Evolutionary conservation across 1,139 yeast genomes (phyloP).

Genomic region (Blastobotrys ciferrii): DNA sequence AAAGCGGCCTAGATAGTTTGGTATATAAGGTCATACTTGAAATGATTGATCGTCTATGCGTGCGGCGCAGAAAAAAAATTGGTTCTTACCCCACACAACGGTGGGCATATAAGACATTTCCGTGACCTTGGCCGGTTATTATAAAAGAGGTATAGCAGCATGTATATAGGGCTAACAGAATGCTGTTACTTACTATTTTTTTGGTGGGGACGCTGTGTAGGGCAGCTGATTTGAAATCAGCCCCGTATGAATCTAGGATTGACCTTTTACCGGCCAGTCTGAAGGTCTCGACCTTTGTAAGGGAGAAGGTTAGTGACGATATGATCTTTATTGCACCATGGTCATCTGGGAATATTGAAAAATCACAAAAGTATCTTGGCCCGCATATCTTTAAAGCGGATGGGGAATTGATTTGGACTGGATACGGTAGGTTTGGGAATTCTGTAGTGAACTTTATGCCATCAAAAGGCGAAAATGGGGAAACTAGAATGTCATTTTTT

Average conservation of each 20-base stretch:
- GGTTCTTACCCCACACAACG: no score
- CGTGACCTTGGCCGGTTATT: no score
- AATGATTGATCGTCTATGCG: no score
- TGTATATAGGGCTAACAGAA: neutral
- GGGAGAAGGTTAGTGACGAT: neutral
- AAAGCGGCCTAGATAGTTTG: no score
- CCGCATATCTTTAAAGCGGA: slow-evolving; percentile 17
- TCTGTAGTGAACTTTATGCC: slow-evolving; percentile 18
- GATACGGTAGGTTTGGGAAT: slow-evolving; percentile 15
- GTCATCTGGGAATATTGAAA: slow-evolving; percentile 11
- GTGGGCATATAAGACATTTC: no score
- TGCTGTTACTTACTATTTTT: neutral
- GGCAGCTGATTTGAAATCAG: neutral
- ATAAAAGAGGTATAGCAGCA: no score
- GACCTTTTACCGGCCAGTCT: slow-evolving; percentile 19
- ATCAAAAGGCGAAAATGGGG: slow-evolving; percentile 7
- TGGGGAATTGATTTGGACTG: slow-evolving; percentile 22
- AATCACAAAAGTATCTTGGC: slow-evolving; percentile 14
- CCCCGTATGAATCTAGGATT: slow-evolving; percentile 17
- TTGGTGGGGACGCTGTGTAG: neutral
- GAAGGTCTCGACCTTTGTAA: slow-evolving; percentile 11
- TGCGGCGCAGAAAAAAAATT: no score
- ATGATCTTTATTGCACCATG: slow-evolving; percentile 19
- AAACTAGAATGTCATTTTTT: slow-evolving; percentile 14
- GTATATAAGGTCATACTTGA: no score